Evolutionary conservation across 352 stramenopile species (phyloP).

Genomic region (Phytophthora fragariae): DNA sequence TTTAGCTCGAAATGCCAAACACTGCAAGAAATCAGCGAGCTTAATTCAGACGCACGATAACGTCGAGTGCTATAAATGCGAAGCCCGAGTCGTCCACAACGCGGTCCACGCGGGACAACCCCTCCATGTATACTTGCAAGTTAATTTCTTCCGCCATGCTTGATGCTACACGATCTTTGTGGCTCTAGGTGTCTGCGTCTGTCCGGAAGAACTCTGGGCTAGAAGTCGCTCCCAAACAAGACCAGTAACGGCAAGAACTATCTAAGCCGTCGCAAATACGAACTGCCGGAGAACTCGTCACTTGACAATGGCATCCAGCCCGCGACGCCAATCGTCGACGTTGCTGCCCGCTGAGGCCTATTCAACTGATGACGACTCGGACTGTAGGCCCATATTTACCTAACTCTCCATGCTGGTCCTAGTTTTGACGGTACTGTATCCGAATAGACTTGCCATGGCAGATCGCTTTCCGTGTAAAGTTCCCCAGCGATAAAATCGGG

Average conservation of each 20-base stretch:
- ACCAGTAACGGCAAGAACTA: not conserved
- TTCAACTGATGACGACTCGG: constrained; percentile 52
- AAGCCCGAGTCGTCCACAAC: constrained; percentile 79
- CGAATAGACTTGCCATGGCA: constrained; percentile 75
- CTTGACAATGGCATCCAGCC: constrained; percentile 15
- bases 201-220: not conserved
- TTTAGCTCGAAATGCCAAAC: not conserved
- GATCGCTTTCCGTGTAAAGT: constrained; percentile 86
- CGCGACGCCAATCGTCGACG: constrained; percentile 24
- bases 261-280: not conserved
- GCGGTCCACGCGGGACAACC: constrained; percentile 77
- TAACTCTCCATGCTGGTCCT: not conserved
- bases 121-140: constrained; percentile 63
- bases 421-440: not conserved
- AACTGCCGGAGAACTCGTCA: not conserved
- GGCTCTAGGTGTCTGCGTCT: not conserved
- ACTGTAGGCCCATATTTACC: constrained; percentile 44
- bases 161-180: not conserved
- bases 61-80: constrained; percentile 78
- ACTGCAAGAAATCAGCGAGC: too few relatives aligned
- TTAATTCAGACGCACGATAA: constrained; percentile 43
- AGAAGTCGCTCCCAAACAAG: not conserved
- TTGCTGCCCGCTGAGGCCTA: constrained; percentile 45
- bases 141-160: constrained; percentile 44
- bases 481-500: constrained; percentile 80